These are phyloP conservation scores for Discostella stelligera DNA, from an alignment of 352 stramenopile genomes.

Conservation along the genomic window DNA sequence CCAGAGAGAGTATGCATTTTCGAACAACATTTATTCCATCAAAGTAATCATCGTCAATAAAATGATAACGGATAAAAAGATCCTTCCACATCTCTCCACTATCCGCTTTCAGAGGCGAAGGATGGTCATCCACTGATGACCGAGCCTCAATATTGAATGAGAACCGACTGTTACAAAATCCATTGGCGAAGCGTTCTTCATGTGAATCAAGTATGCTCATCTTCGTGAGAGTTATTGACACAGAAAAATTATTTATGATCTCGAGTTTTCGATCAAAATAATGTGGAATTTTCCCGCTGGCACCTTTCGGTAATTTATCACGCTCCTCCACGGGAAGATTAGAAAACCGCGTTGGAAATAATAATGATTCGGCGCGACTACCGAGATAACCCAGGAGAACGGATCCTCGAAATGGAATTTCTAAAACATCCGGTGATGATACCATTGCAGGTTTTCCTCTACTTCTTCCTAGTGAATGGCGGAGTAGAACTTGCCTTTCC, in stretches of 20 bases:
- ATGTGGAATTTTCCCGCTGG: slow-evolving; percentile 26
- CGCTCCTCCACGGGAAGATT: slow-evolving; percentile 30
- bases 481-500: slow-evolving; percentile 38
- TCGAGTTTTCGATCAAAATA: slow-evolving; percentile 49
- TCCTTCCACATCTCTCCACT: slow-evolving; percentile 36
- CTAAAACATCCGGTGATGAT: slow-evolving; percentile 33
- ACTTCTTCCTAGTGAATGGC: slow-evolving; percentile 35
- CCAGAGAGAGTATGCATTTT: slow-evolving; percentile 48
- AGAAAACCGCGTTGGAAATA: slow-evolving; percentile 48
- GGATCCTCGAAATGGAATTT: slow-evolving; percentile 54
- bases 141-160: slow-evolving; percentile 14
- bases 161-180: slow-evolving; percentile 38
- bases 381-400: slow-evolving; percentile 48
- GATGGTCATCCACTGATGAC: neutral
- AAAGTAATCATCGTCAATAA: slow-evolving; percentile 20
- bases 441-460: slow-evolving; percentile 18
- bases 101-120: slow-evolving; percentile 13
- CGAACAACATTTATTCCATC: neutral
- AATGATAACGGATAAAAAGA: slow-evolving; percentile 41
- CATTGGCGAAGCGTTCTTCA: slow-evolving; percentile 9
- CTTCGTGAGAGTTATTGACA: slow-evolving; percentile 43
- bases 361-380: slow-evolving; percentile 43
- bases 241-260: slow-evolving; percentile 57
- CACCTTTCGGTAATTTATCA: slow-evolving; percentile 18
- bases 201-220: slow-evolving; percentile 29